Base-by-base conservation (phyloP, 352 stramenopile species). In the Lagenidium sp. region DNA sequence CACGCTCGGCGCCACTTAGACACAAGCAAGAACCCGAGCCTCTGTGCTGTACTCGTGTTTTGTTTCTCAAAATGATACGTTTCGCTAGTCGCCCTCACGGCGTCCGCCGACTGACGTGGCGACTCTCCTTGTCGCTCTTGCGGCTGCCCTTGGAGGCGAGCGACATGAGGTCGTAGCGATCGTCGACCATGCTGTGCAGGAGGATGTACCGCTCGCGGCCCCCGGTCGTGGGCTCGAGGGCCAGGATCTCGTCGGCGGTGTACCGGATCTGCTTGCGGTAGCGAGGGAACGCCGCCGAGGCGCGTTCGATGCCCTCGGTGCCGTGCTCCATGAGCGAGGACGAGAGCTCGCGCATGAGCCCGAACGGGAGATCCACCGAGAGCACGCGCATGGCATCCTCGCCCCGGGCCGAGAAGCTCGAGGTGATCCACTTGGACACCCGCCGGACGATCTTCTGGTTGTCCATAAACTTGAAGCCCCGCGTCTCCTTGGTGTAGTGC, bases 121-220 rank as follows among this genome's bases (percentile, higher is more conserved):
- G 41, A 7, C 32, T 22, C 3, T 47, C 23, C 19, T 26, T n/a
- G 2, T 8, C 36, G n/a, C 21, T 41, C 16, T 19, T 39, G 26
- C 36, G 45, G 16, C 41, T 29, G 10, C n/a, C 40, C 26, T 15
- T 38, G 31, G 3, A 47, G 26, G 60, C 54, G 31, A 93, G 68
- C 7, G 79, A 94, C 63, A 94, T 84, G 53, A 94, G 66, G 40
- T 94, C 82, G 49, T 94, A 94, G 6, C 82, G 74, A 46, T 94
- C 79, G 43, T 94, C 82, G 25, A 85, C 68, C 44, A 86, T 65
- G 16, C 77, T 91, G 50, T 94, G 79, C 20, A 94, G 55, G 21
- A 94, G 47, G 31, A 94, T 48, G 36, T 91, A 92, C 29, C 78
- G 75, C 48, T 90, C 79, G 1, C 72, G 58, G 19, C 58, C 63